These are phyloP conservation scores for Pisolithus tinctorius DNA, from an alignment of 768 basidiomycete genomes.

Conservation along the genomic window DNA sequence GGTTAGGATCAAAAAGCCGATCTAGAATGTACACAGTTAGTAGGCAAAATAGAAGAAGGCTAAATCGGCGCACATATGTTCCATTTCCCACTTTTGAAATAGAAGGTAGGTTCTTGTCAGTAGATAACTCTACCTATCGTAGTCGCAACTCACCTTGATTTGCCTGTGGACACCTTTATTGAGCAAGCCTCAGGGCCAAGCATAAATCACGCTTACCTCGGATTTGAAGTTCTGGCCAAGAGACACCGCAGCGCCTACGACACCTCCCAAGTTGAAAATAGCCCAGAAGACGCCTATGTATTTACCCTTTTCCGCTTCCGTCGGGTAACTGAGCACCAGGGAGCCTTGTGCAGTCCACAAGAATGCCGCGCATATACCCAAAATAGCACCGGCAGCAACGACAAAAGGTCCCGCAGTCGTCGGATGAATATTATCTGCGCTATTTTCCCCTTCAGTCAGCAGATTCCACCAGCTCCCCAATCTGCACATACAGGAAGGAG, in stretches of 20 bases:
- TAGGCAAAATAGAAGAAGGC: background rate
- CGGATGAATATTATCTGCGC: constrained; percentile 65
- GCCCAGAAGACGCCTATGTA: constrained; percentile 80
- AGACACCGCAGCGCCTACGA: constrained; percentile 72
- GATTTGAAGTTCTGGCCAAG: constrained; percentile 66
- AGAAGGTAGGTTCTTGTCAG: background rate
- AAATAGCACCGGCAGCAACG: constrained; percentile 62
- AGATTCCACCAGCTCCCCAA: background rate
- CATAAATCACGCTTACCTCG: constrained; percentile 32
- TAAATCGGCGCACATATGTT: constrained; percentile 53
- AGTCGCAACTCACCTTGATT: constrained; percentile 19
- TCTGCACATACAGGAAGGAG: constrained; percentile 55
- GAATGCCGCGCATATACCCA: constrained; percentile 65
- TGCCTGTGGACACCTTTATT: constrained; percentile 13
- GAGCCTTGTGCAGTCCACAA: constrained; percentile 86
- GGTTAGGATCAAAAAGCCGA: constrained; percentile 69
- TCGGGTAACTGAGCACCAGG: constrained; percentile 79
- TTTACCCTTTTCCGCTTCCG: constrained; percentile 68
- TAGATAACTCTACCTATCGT: too few species aligned
- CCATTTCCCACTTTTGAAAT: constrained; percentile 50
- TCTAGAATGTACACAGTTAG: constrained; percentile 35
- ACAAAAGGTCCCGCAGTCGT: constrained; percentile 50
- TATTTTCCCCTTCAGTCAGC: constrained; percentile 19
- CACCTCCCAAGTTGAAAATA: constrained; percentile 77
- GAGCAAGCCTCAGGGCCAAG: background rate